These are phyloP conservation scores for Arthrobotrys sinensis DNA, from an alignment of 2,329 filamentous ascomycete genomes.

Conservation along the genomic window DNA sequence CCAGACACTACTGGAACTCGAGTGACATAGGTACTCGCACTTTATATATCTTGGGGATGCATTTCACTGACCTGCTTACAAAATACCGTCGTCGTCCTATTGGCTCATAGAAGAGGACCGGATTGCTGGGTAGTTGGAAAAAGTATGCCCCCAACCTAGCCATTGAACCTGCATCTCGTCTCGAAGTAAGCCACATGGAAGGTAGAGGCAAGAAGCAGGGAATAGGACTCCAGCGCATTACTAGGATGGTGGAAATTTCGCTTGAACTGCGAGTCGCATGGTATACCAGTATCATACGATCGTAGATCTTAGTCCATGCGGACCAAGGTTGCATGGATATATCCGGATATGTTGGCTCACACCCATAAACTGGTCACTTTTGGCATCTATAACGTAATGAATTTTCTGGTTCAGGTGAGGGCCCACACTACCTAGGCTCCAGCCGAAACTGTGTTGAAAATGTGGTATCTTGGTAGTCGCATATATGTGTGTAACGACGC, in stretches of 20 bases:
- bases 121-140: constrained; percentile 13
- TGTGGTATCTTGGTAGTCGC: constrained; percentile 1
- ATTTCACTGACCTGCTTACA: neutral
- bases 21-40: neutral
- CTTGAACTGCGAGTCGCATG: neutral
- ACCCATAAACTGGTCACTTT: neutral
- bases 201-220: neutral
- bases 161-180: neutral
- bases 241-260: neutral
- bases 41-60: constrained; percentile 1
- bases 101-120: neutral
- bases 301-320: constrained; percentile 11
- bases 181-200: constrained; percentile 24
- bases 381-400: constrained; percentile 13
- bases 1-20: neutral
- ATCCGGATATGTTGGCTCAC: neutral
- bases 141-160: neutral
- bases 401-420: constrained; percentile 1
- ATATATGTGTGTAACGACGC: constrained; percentile 9
- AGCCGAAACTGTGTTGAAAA: neutral
- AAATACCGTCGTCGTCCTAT: neutral
- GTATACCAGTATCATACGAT: constrained; percentile 27
- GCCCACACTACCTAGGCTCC: neutral
- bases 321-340: constrained; percentile 2
- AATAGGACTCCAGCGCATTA: neutral